These are phyloP conservation scores for Raddia distichophylla DNA, from an alignment of 176 grass and related monocot genomes.

Conservation along the genomic window DNA sequence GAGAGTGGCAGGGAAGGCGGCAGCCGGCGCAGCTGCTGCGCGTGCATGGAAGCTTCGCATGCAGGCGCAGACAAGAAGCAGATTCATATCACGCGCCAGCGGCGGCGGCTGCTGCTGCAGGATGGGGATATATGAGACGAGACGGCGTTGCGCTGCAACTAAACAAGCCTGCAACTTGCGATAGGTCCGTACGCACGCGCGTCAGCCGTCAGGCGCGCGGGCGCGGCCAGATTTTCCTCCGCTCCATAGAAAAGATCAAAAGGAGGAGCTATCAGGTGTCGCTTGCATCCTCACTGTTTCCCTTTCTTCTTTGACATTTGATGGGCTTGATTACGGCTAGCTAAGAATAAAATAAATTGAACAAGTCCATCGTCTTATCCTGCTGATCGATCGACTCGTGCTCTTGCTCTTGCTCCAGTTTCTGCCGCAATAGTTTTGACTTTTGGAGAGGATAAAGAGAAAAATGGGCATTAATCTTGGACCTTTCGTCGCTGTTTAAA, in stretches of 20 bases:
- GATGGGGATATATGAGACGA: neutral
- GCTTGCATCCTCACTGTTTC: too few relatives aligned
- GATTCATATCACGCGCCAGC: constrained; percentile 25
- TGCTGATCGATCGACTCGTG: neutral
- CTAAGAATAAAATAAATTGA: neutral
- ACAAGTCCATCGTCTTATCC: constrained; percentile 14
- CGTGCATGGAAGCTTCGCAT: constrained; percentile 37
- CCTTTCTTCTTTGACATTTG: neutral
- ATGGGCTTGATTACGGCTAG: neutral
- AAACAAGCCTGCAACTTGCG: neutral
- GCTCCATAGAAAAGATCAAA: too few relatives aligned
- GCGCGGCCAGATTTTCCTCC: neutral
- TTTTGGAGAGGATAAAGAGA: neutral
- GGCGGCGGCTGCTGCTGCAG: neutral
- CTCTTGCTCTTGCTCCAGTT: neutral
- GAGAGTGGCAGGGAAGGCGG: neutral
- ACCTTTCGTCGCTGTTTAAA: neutral
- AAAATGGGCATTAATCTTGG: neutral
- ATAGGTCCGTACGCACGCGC: neutral
- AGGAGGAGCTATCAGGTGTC: too few relatives aligned
- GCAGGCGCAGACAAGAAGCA: constrained; percentile 7
- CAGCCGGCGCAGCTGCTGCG: neutral
- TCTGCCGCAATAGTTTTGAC: constrained; percentile 18
- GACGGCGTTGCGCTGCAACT: neutral
- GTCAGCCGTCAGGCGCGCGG: neutral